These are phyloP conservation scores for Tuber calosporum DNA, from an alignment of 495 filamentous ascomycete species.

Conservation along the genomic window DNA sequence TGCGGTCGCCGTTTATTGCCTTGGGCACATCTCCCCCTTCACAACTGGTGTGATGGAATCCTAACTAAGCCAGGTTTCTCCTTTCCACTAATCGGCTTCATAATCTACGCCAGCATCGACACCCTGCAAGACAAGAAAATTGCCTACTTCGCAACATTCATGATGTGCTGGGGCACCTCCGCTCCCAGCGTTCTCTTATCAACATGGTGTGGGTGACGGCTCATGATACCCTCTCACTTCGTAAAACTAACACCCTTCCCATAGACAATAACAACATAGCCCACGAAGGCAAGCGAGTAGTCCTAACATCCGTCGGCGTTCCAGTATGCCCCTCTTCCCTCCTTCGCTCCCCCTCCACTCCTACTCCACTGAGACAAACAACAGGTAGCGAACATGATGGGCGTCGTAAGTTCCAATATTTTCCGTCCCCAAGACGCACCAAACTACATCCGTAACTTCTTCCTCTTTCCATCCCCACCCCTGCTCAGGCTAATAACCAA, in stretches of 20 bases:
- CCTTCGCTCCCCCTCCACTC: background rate
- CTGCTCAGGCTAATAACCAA: background rate
- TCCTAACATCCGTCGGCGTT: constrained; percentile 65
- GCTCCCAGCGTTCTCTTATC: constrained; percentile 52
- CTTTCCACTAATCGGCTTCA: constrained; percentile 66
- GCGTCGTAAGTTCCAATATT: constrained; percentile 64
- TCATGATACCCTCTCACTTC: constrained; percentile 4
- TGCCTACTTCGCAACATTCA: constrained; percentile 71
- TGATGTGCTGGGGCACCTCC: constrained; percentile 72
- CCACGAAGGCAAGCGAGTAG: constrained; percentile 63
- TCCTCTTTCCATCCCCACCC: background rate
- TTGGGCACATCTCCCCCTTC: constrained; percentile 43
- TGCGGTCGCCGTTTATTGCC: constrained; percentile 66
- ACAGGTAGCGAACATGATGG: constrained; percentile 65
- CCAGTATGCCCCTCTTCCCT: constrained; percentile 46
- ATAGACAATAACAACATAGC: constrained; percentile 81
- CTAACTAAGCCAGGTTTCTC: constrained; percentile 49
- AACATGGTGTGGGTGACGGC: constrained; percentile 39
- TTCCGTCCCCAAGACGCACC: constrained; percentile 65
- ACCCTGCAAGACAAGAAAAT: constrained; percentile 54
- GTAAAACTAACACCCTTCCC: constrained; percentile 21
- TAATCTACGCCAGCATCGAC: constrained; percentile 66
- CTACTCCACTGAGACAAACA: constrained; percentile 4
- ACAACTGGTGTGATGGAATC: background rate
- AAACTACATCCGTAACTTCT: constrained; percentile 53